Evolutionary conservation across 2,329 filamentous ascomycete species (phyloP).

Genomic region (Teratosphaeria gauchensis): DNA sequence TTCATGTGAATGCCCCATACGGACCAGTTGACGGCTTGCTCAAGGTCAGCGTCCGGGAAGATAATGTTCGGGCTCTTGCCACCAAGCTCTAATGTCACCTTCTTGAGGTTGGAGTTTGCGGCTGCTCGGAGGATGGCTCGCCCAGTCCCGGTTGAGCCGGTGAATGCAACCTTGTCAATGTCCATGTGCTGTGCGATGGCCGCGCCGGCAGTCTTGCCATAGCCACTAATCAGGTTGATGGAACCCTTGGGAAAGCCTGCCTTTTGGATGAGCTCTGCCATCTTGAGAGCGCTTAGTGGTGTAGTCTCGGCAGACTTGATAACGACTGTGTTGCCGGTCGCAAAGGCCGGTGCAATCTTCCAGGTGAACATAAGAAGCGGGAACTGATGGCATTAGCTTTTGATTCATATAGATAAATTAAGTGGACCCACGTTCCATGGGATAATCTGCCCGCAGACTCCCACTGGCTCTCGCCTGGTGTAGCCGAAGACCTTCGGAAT

Average conservation of each 20-base stretch:
- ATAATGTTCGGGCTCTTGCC: slow-evolving; percentile 34
- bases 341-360: slow-evolving; percentile 53
- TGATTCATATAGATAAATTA: slow-evolving; percentile 31
- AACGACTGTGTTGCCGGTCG: slow-evolving; percentile 50
- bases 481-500: slow-evolving; percentile 27
- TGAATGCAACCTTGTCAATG: slow-evolving; percentile 69
- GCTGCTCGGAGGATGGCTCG: slow-evolving; percentile 29
- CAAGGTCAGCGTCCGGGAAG: slow-evolving; percentile 33
- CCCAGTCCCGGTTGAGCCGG: slow-evolving; percentile 61
- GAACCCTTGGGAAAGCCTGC: slow-evolving; percentile 37
- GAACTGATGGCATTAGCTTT: slow-evolving; percentile 4
- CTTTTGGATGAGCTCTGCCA: slow-evolving; percentile 36
- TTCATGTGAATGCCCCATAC: slow-evolving; percentile 45
- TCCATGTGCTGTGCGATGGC: slow-evolving; percentile 56
- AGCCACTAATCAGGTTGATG: slow-evolving; percentile 30
- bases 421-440: neutral
- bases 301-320: slow-evolving; percentile 56
- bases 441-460: slow-evolving; percentile 32
- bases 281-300: slow-evolving; percentile 42
- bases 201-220: slow-evolving; percentile 47
- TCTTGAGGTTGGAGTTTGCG: slow-evolving; percentile 40
- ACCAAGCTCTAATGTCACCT: slow-evolving; percentile 36
- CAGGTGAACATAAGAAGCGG: slow-evolving; percentile 28
- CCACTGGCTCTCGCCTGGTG: slow-evolving; percentile 24
- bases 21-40: slow-evolving; percentile 13